Evolutionary conservation across 176 grass and related monocot species (phyloP), one percentile per base, ranked within the genome.

Genomic region (Ananas comosus): DNA sequence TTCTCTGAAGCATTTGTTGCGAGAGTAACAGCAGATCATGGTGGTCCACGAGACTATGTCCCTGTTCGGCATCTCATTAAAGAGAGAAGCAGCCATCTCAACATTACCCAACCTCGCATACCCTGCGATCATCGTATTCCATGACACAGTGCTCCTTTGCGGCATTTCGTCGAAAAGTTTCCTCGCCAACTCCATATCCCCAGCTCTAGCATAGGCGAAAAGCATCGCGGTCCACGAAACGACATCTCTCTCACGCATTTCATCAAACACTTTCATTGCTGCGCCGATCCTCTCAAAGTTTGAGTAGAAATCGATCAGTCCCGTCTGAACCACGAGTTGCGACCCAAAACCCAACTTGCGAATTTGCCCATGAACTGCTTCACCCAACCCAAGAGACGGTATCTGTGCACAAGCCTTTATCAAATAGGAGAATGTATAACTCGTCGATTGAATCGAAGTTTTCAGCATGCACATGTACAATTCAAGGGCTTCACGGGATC

Each of bases 1-100:
- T 53, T 77, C 65, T 49, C 59, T 77, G 19, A 59, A 69, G n/a
- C 13, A 52, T 29, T 61, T 77, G 51, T 77, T 77, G 17, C 59
- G 75, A 12, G 52, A 69, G 42, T 77, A 77, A 61, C 75, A 77
- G 24, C 65, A 77, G n/a, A 77, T 77, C 51, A 77, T 69, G 6
- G 75, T 63, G 17, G 75, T 77, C 75, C 75, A 77, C 11, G 75
- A 69, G 29, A 77, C 65, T 42, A 69, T 50, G 52, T 69, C 66
- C 51, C 50, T 77, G 9, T 69, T 48, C 14, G 75, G 75, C 75
- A 77, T 77, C 11, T 50, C 33, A 9, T 69, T 9, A 12, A 77
- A 77, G 19, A 69, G 18, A 23, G 18, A 77, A 51, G 9, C 16
- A 14, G 65, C 75, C 7, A 52, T 23, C 27, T 69, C 65, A 1